Conservation (phyloP, 306 rosid species). For the Vigna hirtella region DNA sequence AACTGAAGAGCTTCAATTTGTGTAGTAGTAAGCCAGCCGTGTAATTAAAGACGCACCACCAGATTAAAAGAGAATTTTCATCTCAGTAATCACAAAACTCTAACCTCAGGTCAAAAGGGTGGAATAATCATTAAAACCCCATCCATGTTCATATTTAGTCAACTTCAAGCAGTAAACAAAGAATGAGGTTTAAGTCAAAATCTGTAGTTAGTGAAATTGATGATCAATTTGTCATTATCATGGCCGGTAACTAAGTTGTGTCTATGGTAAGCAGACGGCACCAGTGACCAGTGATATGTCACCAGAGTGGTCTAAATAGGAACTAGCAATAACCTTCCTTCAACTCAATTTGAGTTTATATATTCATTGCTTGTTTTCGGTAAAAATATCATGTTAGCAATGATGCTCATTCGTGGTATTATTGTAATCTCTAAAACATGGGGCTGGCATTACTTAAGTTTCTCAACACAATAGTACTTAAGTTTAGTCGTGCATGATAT, state of each 20-base stretch:
- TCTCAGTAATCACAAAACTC: slow-evolving; percentile 1
- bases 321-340: slow-evolving; percentile 49
- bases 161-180: slow-evolving; percentile 40
- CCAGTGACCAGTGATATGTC: slow-evolving; percentile 49
- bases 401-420: slow-evolving; percentile 35
- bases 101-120: slow-evolving; percentile 30
- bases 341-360: slow-evolving; percentile 40
- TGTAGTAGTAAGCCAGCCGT: neutral
- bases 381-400: slow-evolving; percentile 46
- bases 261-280: slow-evolving; percentile 54
- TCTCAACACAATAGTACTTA: neutral
- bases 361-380: slow-evolving; percentile 32
- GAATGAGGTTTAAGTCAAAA: slow-evolving; percentile 36
- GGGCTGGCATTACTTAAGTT: slow-evolving; percentile 33
- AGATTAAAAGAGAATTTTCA: slow-evolving; percentile 26
- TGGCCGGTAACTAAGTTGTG: slow-evolving; percentile 55
- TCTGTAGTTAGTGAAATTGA: slow-evolving; percentile 43
- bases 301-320: slow-evolving; percentile 55
- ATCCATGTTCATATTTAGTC: slow-evolving; percentile 33
- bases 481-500: neutral
- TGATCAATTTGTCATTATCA: slow-evolving; percentile 51
- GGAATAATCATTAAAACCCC: slow-evolving; percentile 16
- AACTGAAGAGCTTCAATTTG: neutral
- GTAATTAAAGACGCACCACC: slow-evolving; percentile 10
- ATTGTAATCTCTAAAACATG: slow-evolving; percentile 30